Percentiles rank a stretch among this genome's conserved stretches.
These are phyloP conservation scores for Marvania coccoides DNA, from an alignment of 139 green algal species.

Conservation along the genomic window DNA sequence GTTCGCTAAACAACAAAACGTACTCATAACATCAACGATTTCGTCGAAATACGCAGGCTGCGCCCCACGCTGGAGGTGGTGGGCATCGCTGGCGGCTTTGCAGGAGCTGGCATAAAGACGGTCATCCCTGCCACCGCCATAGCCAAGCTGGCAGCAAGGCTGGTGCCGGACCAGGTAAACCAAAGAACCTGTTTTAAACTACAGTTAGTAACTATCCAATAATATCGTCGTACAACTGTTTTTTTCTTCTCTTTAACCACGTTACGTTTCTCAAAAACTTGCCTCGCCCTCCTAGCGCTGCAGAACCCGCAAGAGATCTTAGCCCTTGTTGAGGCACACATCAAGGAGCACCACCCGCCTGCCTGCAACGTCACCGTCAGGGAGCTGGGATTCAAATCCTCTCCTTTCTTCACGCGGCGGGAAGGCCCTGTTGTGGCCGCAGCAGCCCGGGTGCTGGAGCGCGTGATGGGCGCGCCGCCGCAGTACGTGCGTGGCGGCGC, in stretches of 20 bases:
- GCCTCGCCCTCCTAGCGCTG: too few relatives aligned
- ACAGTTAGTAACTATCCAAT: too few relatives aligned
- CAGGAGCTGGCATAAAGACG: conserved; percentile 61
- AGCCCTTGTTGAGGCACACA: conserved; percentile 22
- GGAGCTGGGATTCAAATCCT: conserved; percentile 34
- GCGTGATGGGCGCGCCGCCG: conserved; percentile 22
- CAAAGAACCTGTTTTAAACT: too few relatives aligned
- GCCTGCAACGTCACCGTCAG: conserved; percentile 38
- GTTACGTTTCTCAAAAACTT: too few relatives aligned
- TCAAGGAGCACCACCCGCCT: conserved; percentile 17
- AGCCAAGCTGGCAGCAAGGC: conserved; percentile 53
- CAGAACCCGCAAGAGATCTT: background rate
- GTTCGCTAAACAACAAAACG: too few relatives aligned
- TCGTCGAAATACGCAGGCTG: too few relatives aligned
- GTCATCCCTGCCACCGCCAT: conserved; percentile 42
- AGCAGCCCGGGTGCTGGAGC: conserved; percentile 8
- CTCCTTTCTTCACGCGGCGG: conserved; percentile 25
- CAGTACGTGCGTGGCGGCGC: conserved; percentile 28
- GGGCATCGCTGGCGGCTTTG: conserved; percentile 32
- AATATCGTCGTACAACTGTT: too few relatives aligned
- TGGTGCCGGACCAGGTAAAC: conserved; percentile 54
- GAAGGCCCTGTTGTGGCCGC: background rate
- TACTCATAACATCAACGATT: too few relatives aligned
- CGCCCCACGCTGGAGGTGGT: conserved; percentile 64
- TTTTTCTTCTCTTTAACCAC: too few relatives aligned